These are phyloP conservation scores for Huntiella omanensis DNA, from an alignment of 2,329 filamentous ascomycete species.

Conservation along the genomic window DNA sequence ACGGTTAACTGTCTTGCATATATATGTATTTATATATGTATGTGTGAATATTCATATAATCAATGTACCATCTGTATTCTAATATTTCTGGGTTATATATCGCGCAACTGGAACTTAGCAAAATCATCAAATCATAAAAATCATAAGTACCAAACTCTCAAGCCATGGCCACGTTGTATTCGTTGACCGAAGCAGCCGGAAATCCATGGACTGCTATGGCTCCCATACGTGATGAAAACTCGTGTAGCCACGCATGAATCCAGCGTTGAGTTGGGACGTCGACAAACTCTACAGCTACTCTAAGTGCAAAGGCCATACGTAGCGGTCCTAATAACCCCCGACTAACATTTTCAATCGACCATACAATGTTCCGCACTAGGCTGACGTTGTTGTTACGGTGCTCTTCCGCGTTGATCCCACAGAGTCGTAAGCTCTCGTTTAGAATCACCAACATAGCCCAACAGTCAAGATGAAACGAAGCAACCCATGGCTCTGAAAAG, in stretches of 20 bases:
- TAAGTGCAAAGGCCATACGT: slow-evolving; percentile 20
- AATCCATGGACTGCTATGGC: slow-evolving; percentile 17
- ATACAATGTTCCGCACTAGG: slow-evolving; percentile 16
- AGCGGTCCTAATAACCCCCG: slow-evolving; percentile 22
- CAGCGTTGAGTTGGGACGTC: slow-evolving; percentile 19
- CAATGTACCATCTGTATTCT: too few species aligned
- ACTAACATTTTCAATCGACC: slow-evolving; percentile 21
- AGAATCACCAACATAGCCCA: slow-evolving; percentile 24
- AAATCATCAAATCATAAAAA: not conserved
- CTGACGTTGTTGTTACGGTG: not conserved
- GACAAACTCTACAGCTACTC: slow-evolving; percentile 23
- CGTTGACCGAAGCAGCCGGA: slow-evolving; percentile 14
- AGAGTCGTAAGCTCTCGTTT: slow-evolving; percentile 20
- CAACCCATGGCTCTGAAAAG: slow-evolving; percentile 18
- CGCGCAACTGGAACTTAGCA: not conserved
- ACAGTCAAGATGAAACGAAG: slow-evolving; percentile 20
- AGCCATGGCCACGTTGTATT: slow-evolving; percentile 9
- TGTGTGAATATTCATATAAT: too few species aligned
- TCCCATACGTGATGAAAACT: slow-evolving; percentile 19
- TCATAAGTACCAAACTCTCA: not conserved
- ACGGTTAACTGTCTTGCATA: too few species aligned
- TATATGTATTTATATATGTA: too few species aligned
- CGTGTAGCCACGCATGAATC: slow-evolving; percentile 18
- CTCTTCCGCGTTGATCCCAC: slow-evolving; percentile 13
- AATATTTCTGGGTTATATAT: not conserved